Conservation (phyloP, 352 stramenopile genomes). For the Phytophthora foliorum region DNA sequence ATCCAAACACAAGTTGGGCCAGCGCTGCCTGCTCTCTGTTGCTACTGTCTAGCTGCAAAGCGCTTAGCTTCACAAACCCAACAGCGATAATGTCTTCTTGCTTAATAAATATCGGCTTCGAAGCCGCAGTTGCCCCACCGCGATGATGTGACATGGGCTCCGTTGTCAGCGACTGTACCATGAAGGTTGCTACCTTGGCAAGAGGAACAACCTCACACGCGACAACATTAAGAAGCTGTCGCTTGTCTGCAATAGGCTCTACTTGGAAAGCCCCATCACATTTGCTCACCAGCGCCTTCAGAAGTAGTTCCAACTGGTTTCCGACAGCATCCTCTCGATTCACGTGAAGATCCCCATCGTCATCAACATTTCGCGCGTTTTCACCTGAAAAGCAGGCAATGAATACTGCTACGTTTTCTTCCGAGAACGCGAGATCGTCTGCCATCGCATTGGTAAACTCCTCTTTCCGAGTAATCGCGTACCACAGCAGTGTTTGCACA, state of each 20-base stretch:
- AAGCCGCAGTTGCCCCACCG: conserved; percentile 20
- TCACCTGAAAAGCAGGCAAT: conserved; percentile 53
- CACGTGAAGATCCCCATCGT: not conserved
- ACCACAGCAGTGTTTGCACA: conserved; percentile 86
- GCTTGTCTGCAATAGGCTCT: conserved; percentile 42
- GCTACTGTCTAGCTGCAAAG: conserved; percentile 16
- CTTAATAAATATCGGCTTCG: conserved; percentile 74
- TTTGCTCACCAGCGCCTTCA: conserved; percentile 35
- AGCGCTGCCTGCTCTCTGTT: conserved; percentile 37
- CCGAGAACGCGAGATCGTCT: conserved; percentile 57
- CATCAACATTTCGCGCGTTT: conserved; percentile 11
- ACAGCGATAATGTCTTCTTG: conserved; percentile 51
- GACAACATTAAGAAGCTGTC: conserved; percentile 77
- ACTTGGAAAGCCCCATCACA: conserved; percentile 45
- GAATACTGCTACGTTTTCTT: conserved; percentile 69
- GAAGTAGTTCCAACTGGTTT: conserved; percentile 42
- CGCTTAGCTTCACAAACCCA: conserved; percentile 59
- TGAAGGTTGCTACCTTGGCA: conserved; percentile 73
- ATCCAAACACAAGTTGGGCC: conserved; percentile 53
- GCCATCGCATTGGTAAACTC: conserved; percentile 73
- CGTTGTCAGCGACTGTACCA: conserved; percentile 55
- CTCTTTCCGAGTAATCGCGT: conserved; percentile 65
- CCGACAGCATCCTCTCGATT: conserved; percentile 37
- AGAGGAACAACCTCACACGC: conserved; percentile 81
- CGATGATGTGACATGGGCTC: conserved; percentile 19